Evolutionary conservation across 495 filamentous ascomycete species (phyloP), one percentile per base, ranked within the genome.

Genomic region (Niebla homalea): DNA sequence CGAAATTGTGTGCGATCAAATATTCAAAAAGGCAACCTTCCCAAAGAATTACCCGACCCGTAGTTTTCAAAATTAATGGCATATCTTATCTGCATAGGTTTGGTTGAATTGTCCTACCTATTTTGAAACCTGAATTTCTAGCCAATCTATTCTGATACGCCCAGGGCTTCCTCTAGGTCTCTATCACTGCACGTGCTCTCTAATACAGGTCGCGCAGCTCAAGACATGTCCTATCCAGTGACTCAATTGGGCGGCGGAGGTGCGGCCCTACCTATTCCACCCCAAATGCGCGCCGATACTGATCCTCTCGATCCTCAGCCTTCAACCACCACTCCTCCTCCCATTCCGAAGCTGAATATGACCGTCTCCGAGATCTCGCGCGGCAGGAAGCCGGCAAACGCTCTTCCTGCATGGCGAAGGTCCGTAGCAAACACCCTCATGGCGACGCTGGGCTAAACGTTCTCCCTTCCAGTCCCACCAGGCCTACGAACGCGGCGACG

Each of bases 281-380:
- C 16, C 12, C 25, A 16, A 15, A n/a, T 36, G 3, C 32, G 14
- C 16, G 22, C 26, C 23, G n/a, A 2, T 46, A 36, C 37, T 41
- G 40, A 37, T 29, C 14, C 49, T 37, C 53, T 48, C 40, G 47
- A 21, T n/a, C 12, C 44, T 48, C 59, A 93, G 89, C 84, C 69
- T 90, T 92, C 78, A 89, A 87, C 67, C 85, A 89, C 68, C 69
- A 68, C 14, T 71, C 77, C 48, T 79, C 72, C 64, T 60, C 61
- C 53, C 73, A 80, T 50, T 74, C 81, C 38, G 89, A 97, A 67
- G 74, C 74, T 51, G 89, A 96, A 68, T 98, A 96, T 68, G 88
- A 96, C 58, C 88, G 87, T 29, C 76, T 97, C 8, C 87, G 92
- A 53, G 77, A 78, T 51, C 80, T 93, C 20, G 92, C 90, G 11